Base-by-base conservation (phyloP, 345 rosid genomes). In the Sapria himalayana region DNA sequence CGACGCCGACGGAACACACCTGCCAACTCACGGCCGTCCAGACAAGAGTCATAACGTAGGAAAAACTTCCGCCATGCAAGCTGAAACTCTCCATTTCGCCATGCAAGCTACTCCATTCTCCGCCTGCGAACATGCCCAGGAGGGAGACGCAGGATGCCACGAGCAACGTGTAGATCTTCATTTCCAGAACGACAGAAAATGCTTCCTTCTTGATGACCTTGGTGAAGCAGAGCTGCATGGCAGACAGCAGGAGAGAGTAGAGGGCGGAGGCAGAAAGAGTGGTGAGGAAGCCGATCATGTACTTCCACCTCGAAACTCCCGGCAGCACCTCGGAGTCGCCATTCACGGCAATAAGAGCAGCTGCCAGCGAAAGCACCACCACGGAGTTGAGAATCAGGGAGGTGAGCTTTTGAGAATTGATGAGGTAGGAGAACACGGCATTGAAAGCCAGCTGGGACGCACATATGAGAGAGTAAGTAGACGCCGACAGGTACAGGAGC, bases 221-320 rank as follows among this genome's bases (percentile, higher is more conserved):
- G 55, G 75, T 70, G 50, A 86, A 86, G 21, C 78, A 52, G 33
- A 62, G 60, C 55, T 86, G 92, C 79, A 76, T 71, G 14, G 78
- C 76, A 25, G 92, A 86, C 22, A 81, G 85, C 56, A 73, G 22
- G 33, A 81, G 94, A 43, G 92, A 71, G 63, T 81, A 86, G 9
- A 81, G 9, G 7, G 81, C 76, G 0, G 94, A 81, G 22, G 89
- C 97, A 13, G 48, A 53, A 15, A 81, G 41, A 1, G 89, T 70
- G 48, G 56, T 56, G 2, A 76, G 35, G 58, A 71, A 78, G 15
- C 94, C 89, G 0, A 68, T 25, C 12, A 66, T 32, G 50, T 64
- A 76, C 32, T 66, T 74, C 60, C 53, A 20, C 55, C 45, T 69
- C 15, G 91, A 71, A 40, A 69, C 66, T 45, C 74, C 75, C 2